A percentile compares a stretch with the other conserved stretches of the same genome.
Evolutionary conservation across 441 rosid species (phyloP).

Genomic region (Corymbia citriodora): DNA sequence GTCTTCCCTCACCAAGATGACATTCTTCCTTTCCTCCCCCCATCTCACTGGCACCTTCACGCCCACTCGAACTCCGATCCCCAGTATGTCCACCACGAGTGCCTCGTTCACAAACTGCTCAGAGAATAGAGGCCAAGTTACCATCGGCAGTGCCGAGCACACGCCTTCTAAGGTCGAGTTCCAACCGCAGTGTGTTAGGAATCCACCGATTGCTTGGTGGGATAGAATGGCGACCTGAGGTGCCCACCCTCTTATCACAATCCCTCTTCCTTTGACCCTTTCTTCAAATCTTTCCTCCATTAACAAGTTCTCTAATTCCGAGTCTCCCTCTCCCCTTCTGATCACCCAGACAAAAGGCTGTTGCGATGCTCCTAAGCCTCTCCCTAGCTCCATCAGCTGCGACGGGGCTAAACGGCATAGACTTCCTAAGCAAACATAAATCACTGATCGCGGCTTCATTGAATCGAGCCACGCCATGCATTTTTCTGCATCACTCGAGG

Average conservation of each 20-base stretch:
- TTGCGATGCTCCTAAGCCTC: constrained; percentile 38
- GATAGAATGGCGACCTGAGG: constrained; percentile 73
- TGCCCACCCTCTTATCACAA: constrained; percentile 65
- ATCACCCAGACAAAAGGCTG: constrained; percentile 49
- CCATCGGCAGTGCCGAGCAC: constrained; percentile 54
- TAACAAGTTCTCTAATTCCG: constrained; percentile 45
- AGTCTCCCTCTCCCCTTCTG: constrained; percentile 23
- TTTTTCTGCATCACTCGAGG: constrained; percentile 18
- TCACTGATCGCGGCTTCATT: constrained; percentile 32
- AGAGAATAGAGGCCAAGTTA: constrained; percentile 74
- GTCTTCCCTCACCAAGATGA: constrained; percentile 49
- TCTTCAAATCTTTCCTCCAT: constrained; percentile 40
- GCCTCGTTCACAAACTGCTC: constrained; percentile 80
- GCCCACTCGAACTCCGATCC: constrained; percentile 56
- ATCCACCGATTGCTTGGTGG: constrained; percentile 56
- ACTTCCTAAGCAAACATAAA: constrained; percentile 50
- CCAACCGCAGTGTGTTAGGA: constrained; percentile 88
- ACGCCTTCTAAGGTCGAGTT: constrained; percentile 64
- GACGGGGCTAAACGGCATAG: constrained; percentile 44
- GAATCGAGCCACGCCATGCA: constrained; percentile 41
- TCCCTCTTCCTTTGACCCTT: constrained; percentile 45
- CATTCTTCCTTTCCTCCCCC: constrained; percentile 68
- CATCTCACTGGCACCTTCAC: constrained; percentile 53
- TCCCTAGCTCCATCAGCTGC: constrained; percentile 46
- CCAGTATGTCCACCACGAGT: constrained; percentile 43